Base-by-base conservation (phyloP, 306 rosid species). In the Senna tora region DNA sequence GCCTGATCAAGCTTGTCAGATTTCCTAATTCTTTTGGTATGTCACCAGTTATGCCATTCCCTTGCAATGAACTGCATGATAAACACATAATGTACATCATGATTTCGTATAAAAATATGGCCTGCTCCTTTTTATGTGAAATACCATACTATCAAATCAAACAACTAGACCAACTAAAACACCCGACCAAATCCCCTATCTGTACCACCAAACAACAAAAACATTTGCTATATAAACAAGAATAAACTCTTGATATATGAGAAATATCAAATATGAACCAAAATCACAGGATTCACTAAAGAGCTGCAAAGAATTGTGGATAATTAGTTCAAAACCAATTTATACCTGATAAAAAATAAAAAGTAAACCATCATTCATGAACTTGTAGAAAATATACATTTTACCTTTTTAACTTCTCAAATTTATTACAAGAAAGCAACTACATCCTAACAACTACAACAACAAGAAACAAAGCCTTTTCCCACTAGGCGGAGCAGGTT, bases 1-100 rank as follows among this genome's bases (percentile, higher is more conserved):
- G 88, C 80, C 84, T 88, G 66, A 13, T 16, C 85, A 95, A 84
- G 72, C 75, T 89, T 47, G 85, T 85, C 70, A 95, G 72, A 75
- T 88, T 85, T 70, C 97, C 99, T 10, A 89, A 74, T 76, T 89
- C 96, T 79, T 85, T 67, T 11, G 99, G 97, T 74, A 95, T 88
- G 36, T 38, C 78, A 13, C 97, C 99, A 21, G 85, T 82, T 51
- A 95, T 92, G 53, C 68, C 80, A 88, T 95, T 95, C 67, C 96
- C 96, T 84, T 87, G 96, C 81, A 95, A 84, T 36, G 87, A 75
- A 73, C 99, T 95, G 89, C 80, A 74, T 16, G 52, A 80, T 19
- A 28, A 73, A 84, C 45, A 69, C 45, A 79, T 62, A 59, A 57
- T 11, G 56, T 59, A 55, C 55, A 61, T 32, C 63, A 77, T 46